Evolutionary conservation across 1,284 basidiomycete species (phyloP).

Genomic region (Tremellales sp.): DNA sequence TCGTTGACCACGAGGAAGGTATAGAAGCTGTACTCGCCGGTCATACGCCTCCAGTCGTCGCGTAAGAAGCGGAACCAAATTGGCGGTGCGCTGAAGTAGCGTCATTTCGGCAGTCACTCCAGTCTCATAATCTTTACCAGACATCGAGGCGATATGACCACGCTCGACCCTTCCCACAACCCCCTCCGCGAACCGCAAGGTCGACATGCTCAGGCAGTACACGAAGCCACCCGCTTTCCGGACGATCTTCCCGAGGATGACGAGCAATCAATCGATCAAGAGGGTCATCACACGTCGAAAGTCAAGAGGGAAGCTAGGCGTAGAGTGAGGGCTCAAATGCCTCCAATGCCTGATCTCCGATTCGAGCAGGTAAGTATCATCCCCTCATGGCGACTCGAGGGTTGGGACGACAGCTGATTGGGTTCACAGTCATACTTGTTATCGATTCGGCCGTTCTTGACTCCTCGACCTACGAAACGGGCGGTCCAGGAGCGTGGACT

Average conservation of each 20-base stretch:
- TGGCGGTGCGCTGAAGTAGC: no score
- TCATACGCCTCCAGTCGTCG: no score
- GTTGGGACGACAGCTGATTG: not conserved
- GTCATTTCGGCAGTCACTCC: no score
- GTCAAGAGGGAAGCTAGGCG: conserved; percentile 31
- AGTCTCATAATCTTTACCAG: not conserved
- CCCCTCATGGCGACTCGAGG: not conserved
- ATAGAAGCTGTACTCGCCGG: no score
- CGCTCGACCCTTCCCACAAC: conserved; percentile 40
- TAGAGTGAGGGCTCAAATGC: conserved; percentile 38
- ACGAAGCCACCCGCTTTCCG: conserved; percentile 19
- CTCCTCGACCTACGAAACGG: conserved; percentile 16
- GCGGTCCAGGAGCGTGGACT: conserved; percentile 12
- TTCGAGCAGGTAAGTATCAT: conserved; percentile 43
- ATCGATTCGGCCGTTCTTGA: conserved; percentile 37
- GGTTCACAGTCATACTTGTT: conserved; percentile 44
- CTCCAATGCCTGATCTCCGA: conserved; percentile 45
- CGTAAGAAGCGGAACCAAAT: no score
- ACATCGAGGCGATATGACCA: conserved; percentile 32
- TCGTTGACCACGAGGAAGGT: no score
- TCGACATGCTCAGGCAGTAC: conserved; percentile 33
- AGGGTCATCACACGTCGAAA: conserved; percentile 7
- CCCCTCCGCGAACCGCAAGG: conserved; percentile 16
- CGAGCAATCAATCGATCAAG: conserved; percentile 13
- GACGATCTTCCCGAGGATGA: conserved; percentile 15